phyloP scores from a whole-genome alignment of 1,284 basidiomycete genomes.

The Malassezia restricta region DNA sequence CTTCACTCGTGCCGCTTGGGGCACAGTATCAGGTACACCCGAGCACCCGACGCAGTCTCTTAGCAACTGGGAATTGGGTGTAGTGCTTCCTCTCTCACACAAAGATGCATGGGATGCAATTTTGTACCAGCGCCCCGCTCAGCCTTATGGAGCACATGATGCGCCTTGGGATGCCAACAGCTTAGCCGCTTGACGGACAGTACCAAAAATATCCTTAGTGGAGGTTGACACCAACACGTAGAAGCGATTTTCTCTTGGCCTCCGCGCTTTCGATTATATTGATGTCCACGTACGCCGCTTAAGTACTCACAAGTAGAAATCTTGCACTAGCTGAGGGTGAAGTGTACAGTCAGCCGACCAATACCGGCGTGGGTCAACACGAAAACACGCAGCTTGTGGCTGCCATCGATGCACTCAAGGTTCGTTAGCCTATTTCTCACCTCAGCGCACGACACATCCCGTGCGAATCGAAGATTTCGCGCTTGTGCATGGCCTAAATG shows the following conservation, averaged over 20 bases:
- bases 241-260: not conserved
- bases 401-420: slow-evolving; percentile 66
- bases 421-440: slow-evolving; percentile 2
- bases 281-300: slow-evolving; percentile 13
- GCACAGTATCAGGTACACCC: slow-evolving; percentile 24
- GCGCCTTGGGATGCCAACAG: slow-evolving; percentile 21
- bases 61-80: slow-evolving; percentile 38
- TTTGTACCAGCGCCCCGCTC: slow-evolving; percentile 24
- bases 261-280: not conserved
- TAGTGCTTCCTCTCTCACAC: slow-evolving; percentile 28
- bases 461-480: slow-evolving; percentile 74
- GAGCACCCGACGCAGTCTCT: slow-evolving; percentile 18
- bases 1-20: slow-evolving; percentile 42
- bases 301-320: slow-evolving; percentile 4
- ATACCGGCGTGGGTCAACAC: slow-evolving; percentile 67
- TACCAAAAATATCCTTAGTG: not conserved
- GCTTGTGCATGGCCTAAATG: slow-evolving; percentile 60
- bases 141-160: slow-evolving; percentile 19
- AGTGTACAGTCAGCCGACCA: slow-evolving; percentile 70
- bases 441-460: slow-evolving; percentile 60
- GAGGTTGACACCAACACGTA: not conserved
- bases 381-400: slow-evolving; percentile 75
- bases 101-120: slow-evolving; percentile 18
- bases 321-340: slow-evolving; percentile 14
- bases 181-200: too few relatives aligned